A percentile compares a stretch with the other conserved stretches of the same genome.
These are phyloP conservation scores for Karstenula rhodostoma DNA, from an alignment of 2,329 filamentous ascomycete species.

Conservation along the genomic window DNA sequence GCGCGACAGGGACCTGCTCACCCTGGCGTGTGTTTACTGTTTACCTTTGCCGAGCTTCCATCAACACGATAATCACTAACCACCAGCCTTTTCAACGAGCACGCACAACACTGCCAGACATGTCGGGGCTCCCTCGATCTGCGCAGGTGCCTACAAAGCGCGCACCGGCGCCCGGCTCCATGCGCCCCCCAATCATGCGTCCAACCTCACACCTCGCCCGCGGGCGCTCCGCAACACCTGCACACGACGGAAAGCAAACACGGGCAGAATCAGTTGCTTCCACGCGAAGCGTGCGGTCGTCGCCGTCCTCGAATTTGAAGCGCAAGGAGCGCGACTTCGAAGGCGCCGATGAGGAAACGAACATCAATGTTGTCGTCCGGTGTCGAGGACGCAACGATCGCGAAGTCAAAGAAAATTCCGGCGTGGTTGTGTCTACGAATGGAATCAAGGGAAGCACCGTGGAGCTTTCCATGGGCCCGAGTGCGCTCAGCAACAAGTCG, in stretches of 20 bases:
- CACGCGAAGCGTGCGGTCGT: constrained; percentile 53
- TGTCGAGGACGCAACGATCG: constrained; percentile 92
- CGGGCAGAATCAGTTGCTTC: constrained; percentile 76
- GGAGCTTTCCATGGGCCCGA: constrained; percentile 90
- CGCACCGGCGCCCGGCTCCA: constrained; percentile 57
- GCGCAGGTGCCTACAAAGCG: constrained; percentile 58
- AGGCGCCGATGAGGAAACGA: constrained; percentile 81
- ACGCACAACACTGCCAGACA: constrained; percentile 39
- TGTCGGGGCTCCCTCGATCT: constrained; percentile 65
- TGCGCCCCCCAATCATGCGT: constrained; percentile 64
- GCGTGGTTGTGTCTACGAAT: constrained; percentile 87
- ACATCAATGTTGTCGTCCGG: constrained; percentile 96
- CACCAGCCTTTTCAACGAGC: constrained; percentile 23
- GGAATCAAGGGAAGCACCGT: constrained; percentile 86
- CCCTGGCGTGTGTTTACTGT: constrained; percentile 20
- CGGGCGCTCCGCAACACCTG: constrained; percentile 59
- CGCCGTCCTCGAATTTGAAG: constrained; percentile 70
- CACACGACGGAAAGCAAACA: constrained; percentile 65
- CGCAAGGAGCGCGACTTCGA: constrained; percentile 90
- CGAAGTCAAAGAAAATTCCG: constrained; percentile 93
- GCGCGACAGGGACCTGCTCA: constrained; percentile 14
- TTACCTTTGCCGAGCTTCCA: constrained; percentile 28
- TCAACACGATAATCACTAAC: constrained; percentile 29
- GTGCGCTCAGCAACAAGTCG: constrained; percentile 91
- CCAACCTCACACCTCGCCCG: constrained; percentile 57